Evolutionary conservation across 2,329 filamentous ascomycete genomes (phyloP).

Genomic region (Metarhizium anisopliae): DNA sequence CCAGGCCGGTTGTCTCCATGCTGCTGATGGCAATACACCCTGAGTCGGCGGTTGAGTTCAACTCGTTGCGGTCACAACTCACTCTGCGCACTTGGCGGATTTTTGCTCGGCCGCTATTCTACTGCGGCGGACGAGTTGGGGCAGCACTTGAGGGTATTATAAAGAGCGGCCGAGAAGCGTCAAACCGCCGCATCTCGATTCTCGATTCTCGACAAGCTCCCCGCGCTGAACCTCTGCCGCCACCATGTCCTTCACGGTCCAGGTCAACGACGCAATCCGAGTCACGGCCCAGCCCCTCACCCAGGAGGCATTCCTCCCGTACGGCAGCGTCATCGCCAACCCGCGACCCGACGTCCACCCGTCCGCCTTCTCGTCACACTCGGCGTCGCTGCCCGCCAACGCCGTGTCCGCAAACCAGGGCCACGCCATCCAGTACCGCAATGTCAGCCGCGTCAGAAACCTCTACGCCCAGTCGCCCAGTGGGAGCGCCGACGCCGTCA

Average conservation of each 20-base stretch:
- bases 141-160: too few relatives aligned
- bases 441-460: constrained; percentile 66
- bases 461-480: constrained; percentile 60
- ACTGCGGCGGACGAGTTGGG: too few relatives aligned
- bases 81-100: too few relatives aligned
- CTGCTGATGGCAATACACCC: too few relatives aligned
- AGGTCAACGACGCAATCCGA: constrained; percentile 14
- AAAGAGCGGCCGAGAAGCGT: too few relatives aligned
- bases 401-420: constrained; percentile 71
- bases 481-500: constrained; percentile 44
- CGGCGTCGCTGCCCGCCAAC: constrained; percentile 30
- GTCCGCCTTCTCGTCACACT: constrained; percentile 32
- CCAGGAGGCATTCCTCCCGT: constrained; percentile 60
- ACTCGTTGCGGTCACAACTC: too few relatives aligned
- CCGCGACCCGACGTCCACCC: constrained; percentile 51
- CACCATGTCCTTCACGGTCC: constrained; percentile 18
- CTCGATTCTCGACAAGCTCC: too few relatives aligned
- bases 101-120: too few relatives aligned
- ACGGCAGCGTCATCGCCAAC: constrained; percentile 76
- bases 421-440: constrained; percentile 75
- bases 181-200: too few relatives aligned
- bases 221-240: too few relatives aligned
- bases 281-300: constrained; percentile 59
- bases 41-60: too few relatives aligned
- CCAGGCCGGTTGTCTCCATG: neutral